Evolutionary conservation across 1,284 basidiomycete species (phyloP), one percentile per base, ranked within the genome.

Genomic region (Ganoderma boninense): DNA sequence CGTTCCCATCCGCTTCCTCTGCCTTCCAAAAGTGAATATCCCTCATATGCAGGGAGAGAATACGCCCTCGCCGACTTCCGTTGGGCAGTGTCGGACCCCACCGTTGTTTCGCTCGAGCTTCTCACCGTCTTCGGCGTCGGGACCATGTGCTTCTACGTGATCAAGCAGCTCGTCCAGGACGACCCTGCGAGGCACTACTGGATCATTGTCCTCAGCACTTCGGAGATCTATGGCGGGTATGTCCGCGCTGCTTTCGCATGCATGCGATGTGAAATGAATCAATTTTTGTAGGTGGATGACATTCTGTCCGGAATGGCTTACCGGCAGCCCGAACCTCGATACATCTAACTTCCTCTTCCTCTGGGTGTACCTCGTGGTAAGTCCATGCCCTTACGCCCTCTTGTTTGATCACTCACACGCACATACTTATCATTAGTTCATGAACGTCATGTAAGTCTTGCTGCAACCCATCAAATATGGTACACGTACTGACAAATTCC

Each of bases 281-380:
- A 69, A 40, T 62, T 20, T n/a, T 29, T 49, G 52, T 65, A 92
- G 92, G 35, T 94, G 90, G 89, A 94, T 95, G 92, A 95, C 92
- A 3, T 95, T 95, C 81, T 90, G 89, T 77, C 94, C 93, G 1
- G 93, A 95, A 80, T 95, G 94, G 94, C 82, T 95, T 68, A 91
- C 87, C 0, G 93, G 92, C 43, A 92, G 89, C 74, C 88, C 90
- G 0, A 91, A 86, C 76, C 81, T 95, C 68, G 86, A 92, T 76
- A 93, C 89, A 0, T 90, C 89, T 1, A 93, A 95, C 75, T 81
- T 84, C 59, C 81, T 86, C 42, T 83, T 83, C 73, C 78, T 85
- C 67, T 87, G 83, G 82, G 83, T 85, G 2, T 86, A 86, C 74
- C 83, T 86, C 56, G 71, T 84, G 61, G 84, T 86, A 70, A 67